Evolutionary conservation across 306 rosid species (phyloP).

Genomic region (Prunus fruticosa): DNA sequence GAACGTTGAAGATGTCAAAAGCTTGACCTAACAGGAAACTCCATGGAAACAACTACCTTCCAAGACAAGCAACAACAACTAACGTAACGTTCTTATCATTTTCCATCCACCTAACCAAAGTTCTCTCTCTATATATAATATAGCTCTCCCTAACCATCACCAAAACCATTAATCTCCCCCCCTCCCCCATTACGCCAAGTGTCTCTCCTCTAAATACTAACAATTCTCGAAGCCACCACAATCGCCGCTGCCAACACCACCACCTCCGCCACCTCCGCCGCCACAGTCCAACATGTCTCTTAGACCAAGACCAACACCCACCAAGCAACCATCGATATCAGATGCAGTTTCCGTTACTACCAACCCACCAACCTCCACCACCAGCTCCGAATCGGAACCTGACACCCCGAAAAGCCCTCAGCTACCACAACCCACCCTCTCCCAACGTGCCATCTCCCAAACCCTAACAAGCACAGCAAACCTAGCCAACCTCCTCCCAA

Average conservation of each 20-base stretch:
- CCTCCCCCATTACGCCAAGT: background rate
- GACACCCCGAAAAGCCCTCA: conserved; percentile 2
- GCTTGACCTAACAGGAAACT: conserved; percentile 21
- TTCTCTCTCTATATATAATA: background rate
- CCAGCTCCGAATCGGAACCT: background rate
- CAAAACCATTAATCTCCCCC: background rate
- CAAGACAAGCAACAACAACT: conserved; percentile 9
- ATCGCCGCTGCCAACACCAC: background rate
- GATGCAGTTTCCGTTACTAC: background rate
- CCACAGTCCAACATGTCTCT: background rate
- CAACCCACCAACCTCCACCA: conserved; percentile 9
- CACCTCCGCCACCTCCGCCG: background rate
- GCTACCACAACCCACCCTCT: background rate
- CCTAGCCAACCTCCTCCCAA: conserved; percentile 72
- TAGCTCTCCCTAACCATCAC: background rate
- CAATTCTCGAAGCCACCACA: background rate
- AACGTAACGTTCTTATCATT: background rate
- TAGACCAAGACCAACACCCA: background rate
- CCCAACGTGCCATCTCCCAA: conserved; percentile 42
- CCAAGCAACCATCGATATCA: no score
- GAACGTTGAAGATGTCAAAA: conserved; percentile 14
- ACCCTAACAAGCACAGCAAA: conserved; percentile 52
- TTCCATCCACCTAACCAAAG: background rate
- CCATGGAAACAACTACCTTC: conserved; percentile 12
- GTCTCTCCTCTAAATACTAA: background rate